phyloP scores from a whole-genome alignment of 371 early-diverging fungal genomes.

The Mortierella polycephala region DNA sequence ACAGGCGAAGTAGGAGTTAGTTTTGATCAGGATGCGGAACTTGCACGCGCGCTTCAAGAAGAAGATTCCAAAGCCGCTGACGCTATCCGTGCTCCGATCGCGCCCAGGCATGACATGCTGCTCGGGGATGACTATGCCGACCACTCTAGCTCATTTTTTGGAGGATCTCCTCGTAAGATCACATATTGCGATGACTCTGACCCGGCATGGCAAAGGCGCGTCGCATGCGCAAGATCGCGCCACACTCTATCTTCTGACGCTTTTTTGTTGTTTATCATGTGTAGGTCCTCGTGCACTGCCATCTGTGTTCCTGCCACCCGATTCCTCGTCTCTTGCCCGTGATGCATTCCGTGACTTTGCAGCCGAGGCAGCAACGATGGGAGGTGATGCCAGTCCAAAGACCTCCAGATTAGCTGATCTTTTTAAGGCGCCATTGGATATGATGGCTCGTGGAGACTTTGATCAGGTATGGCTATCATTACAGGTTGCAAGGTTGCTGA shows the following conservation, averaged over 20 bases:
- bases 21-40: conserved; percentile 60
- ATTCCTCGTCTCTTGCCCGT: conserved; percentile 52
- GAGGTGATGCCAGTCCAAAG: conserved; percentile 56
- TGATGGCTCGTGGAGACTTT: conserved; percentile 84
- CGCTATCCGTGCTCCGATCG: conserved; percentile 81
- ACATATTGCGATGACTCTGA: not conserved
- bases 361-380: conserved; percentile 56
- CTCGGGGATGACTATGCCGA: conserved; percentile 60
- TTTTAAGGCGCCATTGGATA: conserved; percentile 88
- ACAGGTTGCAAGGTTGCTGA: not conserved
- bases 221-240: no score
- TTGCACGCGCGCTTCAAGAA: conserved; percentile 65
- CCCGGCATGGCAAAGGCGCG: no score
- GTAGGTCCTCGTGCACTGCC: conserved; percentile 28
- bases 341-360: conserved; percentile 59
- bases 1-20: conserved; percentile 17
- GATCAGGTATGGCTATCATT: conserved; percentile 63
- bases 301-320: conserved; percentile 53
- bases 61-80: conserved; percentile 53
- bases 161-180: conserved; percentile 36
- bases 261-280: conserved; percentile 5
- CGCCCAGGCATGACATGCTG: conserved; percentile 79
- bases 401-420: conserved; percentile 73
- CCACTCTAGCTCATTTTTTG: conserved; percentile 15
- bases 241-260: not conserved